Evolutionary conservation across 2,329 filamentous ascomycete species (phyloP), one percentile per base, ranked within the genome.

Genomic region (Arthrobotrys musiformis): DNA sequence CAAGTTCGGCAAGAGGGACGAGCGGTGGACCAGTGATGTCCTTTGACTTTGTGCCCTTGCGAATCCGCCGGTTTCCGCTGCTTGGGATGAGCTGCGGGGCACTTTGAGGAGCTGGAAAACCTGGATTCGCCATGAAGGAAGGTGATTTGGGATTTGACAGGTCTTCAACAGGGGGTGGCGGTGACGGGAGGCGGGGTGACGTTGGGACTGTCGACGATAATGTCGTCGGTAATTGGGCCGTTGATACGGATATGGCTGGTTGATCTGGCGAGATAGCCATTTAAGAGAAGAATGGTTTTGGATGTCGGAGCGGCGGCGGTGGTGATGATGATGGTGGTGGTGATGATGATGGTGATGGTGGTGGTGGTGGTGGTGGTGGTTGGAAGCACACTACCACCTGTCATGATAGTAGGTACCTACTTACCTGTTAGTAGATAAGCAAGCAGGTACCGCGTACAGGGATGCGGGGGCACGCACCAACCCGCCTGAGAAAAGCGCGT

Each of bases 21-120:
- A 98, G 86, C 15, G 95, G 94, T 79, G 94, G 95, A 0, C 95
- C 95, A 60, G 92, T 91, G 92, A 99, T 98, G 81, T 98, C 93
- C 68, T 89, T 89, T n/a, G 93, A 90, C 83, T 91, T 95, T 50
- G 94, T 97, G 69, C 95, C 95, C 4, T 94, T 93, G 64, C 94
- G 92, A 85, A 99, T 97, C 81, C 95, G 89, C 79, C 95, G 88
- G 81, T 89, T 91, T 15, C 83, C 80, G 73, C 84, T 81, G 82
- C 87, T 84, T 81, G 89, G 84, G 88, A 88, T 83, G 87, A 88
- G 80, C 84, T 87, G 86, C 85, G 88, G 84, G 81, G 88, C 84
- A 60, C 89, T 87, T 79, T 90, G 86, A 26, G 50, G n/a, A 1
- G 66, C 50, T n/a, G 73, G 52, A 17, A 87, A 88, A 1, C 93